These are phyloP conservation scores for Rosa hybrid DNA, from an alignment of 331 rosid species.

Conservation along the genomic window DNA sequence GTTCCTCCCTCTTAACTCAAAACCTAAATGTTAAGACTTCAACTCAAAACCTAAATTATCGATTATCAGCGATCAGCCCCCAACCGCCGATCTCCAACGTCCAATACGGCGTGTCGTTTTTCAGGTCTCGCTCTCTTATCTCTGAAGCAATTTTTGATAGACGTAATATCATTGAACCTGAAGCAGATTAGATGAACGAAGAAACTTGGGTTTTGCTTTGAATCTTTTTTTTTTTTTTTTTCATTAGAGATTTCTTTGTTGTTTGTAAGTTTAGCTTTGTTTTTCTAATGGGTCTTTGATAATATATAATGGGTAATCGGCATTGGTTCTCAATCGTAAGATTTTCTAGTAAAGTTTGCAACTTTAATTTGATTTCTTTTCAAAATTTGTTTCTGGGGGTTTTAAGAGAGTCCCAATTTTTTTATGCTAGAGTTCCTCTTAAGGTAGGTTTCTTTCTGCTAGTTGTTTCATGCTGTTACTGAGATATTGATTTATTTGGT, in stretches of 20 bases:
- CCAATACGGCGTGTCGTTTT: not conserved
- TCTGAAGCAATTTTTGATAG: not conserved
- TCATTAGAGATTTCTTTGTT: not conserved
- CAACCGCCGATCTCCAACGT: not conserved
- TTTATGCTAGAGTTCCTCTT: not conserved
- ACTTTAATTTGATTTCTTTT: not conserved
- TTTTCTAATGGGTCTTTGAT: not conserved
- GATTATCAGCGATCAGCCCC: not conserved
- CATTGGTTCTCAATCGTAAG: not conserved
- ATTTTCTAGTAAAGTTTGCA: not conserved
- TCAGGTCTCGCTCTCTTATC: constrained; percentile 3
- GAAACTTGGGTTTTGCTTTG: not conserved
- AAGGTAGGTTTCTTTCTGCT: not conserved
- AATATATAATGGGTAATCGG: not conserved
- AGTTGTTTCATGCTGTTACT: not conserved
- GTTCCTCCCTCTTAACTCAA: not conserved
- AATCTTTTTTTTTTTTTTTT: not conserved
- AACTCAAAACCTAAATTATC: not conserved
- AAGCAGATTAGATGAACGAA: not conserved
- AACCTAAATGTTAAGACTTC: not conserved
- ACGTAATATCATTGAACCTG: not conserved
- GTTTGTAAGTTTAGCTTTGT: not conserved
- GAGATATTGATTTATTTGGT: not conserved
- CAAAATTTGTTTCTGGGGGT: not conserved
- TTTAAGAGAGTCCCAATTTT: not conserved